A percentile compares a stretch with the other conserved stretches of the same genome.
These are phyloP conservation scores for Botrytis elliptica DNA, from an alignment of 2,329 filamentous ascomycete genomes.

Conservation along the genomic window DNA sequence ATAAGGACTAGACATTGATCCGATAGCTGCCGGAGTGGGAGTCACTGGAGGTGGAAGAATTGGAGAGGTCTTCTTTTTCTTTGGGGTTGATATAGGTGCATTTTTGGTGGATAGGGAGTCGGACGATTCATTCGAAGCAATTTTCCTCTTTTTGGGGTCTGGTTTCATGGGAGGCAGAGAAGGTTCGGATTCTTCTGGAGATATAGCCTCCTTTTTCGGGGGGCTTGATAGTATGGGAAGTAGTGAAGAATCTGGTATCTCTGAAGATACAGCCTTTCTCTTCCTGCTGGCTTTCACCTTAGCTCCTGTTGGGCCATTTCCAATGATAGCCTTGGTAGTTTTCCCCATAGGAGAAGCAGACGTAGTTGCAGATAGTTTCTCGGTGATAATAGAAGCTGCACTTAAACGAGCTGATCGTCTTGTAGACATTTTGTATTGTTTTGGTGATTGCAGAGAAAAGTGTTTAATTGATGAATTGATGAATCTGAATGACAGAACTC, in stretches of 20 bases:
- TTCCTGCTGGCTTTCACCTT: constrained; percentile 25
- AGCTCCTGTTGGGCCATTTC: constrained; percentile 11
- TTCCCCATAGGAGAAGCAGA: neutral
- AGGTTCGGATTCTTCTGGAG: neutral
- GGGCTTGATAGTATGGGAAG: neutral
- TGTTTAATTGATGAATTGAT: neutral
- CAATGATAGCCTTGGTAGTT: neutral
- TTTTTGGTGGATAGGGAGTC: constrained; percentile 22
- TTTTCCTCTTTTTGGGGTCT: constrained; percentile 13
- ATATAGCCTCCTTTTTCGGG: neutral
- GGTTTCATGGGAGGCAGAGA: neutral
- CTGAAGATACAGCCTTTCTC: neutral
- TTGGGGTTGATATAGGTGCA: constrained; percentile 32
- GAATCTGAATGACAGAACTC: constrained; percentile 2
- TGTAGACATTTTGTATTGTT: constrained; percentile 31
- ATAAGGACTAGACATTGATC: constrained; percentile 46
- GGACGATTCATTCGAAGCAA: constrained; percentile 23
- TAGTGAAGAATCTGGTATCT: neutral
- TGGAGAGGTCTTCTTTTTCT: neutral
- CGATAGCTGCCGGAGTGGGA: constrained; percentile 50
- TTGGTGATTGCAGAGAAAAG: constrained; percentile 17
- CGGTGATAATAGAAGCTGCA: constrained; percentile 23
- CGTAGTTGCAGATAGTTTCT: constrained; percentile 20
- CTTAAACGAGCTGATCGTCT: constrained; percentile 36
- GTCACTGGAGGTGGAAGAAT: constrained; percentile 41